phyloP scores from a whole-genome alignment of 805 yeast species.

The Schwanniomyces pseudopolymorphus region DNA sequence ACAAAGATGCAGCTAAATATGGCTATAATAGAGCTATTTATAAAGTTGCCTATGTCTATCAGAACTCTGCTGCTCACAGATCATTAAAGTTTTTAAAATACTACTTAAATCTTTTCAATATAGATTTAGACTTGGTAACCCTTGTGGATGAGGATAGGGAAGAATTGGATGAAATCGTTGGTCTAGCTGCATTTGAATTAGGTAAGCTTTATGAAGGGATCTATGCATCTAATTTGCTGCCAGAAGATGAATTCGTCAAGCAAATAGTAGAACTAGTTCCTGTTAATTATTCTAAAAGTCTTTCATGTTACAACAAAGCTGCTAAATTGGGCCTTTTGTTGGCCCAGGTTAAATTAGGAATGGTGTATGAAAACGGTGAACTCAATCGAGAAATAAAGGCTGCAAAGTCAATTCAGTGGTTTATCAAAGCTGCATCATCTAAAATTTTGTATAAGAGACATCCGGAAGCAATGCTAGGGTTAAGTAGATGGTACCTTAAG shows the following conservation, averaged over 20 bases:
- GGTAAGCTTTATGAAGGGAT: conserved; percentile 45
- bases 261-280: conserved; percentile 37
- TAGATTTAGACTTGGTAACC: conserved; percentile 35
- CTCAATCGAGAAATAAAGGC: conserved; percentile 39
- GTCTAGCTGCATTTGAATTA: conserved; percentile 39
- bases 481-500: conserved; percentile 39
- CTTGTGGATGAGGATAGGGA: conserved; percentile 38
- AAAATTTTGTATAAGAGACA: conserved; percentile 40
- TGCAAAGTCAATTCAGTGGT: conserved; percentile 46
- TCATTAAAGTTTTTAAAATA: conserved; percentile 35
- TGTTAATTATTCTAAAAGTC: conserved; percentile 42
- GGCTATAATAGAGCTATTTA: conserved; percentile 48
- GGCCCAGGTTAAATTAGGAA: conserved; percentile 42
- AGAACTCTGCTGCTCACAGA: conserved; percentile 33
- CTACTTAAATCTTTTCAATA: conserved; percentile 34
- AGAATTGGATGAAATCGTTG: conserved; percentile 42
- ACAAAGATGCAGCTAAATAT: conserved; percentile 37
- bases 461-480: conserved; percentile 47
- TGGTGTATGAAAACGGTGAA: conserved; percentile 44
- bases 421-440: conserved; percentile 39
- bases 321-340: conserved; percentile 40
- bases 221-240: conserved; percentile 41
- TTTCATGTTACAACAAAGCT: conserved; percentile 40
- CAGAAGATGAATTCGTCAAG: conserved; percentile 35
- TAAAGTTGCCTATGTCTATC: conserved; percentile 36